Evolutionary conservation across 2,329 filamentous ascomycete species (phyloP).

Genomic region (Metarhizium guizhouense): DNA sequence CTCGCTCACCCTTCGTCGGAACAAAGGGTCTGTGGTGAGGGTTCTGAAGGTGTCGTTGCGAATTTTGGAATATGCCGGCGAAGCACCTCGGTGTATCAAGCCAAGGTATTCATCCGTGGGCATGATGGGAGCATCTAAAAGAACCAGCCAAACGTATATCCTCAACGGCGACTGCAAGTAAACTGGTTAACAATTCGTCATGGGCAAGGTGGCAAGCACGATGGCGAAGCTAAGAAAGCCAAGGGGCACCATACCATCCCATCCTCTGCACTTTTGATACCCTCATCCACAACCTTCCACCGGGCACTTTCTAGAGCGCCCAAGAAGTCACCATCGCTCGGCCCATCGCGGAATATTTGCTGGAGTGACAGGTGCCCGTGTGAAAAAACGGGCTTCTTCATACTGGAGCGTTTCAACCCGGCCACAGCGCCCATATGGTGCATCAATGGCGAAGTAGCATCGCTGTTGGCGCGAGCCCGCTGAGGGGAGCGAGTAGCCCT

Average conservation of each 20-base stretch:
- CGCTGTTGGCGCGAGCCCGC: constrained; percentile 63
- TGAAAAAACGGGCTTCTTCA: constrained; percentile 35
- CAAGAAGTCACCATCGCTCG: constrained; percentile 58
- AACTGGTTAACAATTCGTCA: neutral
- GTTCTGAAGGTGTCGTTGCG: constrained; percentile 98
- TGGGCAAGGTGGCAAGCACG: neutral
- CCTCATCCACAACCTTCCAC: constrained; percentile 65
- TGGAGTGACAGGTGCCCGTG: constrained; percentile 59
- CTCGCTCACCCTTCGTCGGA: constrained; percentile 89
- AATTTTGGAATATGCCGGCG: constrained; percentile 93
- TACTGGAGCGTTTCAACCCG: constrained; percentile 27
- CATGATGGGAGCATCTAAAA: constrained; percentile 79
- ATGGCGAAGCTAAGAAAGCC: neutral
- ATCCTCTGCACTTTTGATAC: constrained; percentile 68
- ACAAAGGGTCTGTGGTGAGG: constrained; percentile 91
- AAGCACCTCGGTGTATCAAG: constrained; percentile 86
- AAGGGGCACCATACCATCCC: constrained; percentile 57
- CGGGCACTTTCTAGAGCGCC: constrained; percentile 62
- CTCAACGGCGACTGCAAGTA: constrained; percentile 67
- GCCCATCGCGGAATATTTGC: constrained; percentile 70
- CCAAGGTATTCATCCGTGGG: constrained; percentile 81
- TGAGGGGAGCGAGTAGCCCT: constrained; percentile 34
- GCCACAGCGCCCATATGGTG: constrained; percentile 28
- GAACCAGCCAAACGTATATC: constrained; percentile 93
- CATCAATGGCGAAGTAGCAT: constrained; percentile 41